Evolutionary conservation across 768 basidiomycete genomes (phyloP), one percentile per base, ranked within the genome.

Genomic region (Suillus tomentosus): DNA sequence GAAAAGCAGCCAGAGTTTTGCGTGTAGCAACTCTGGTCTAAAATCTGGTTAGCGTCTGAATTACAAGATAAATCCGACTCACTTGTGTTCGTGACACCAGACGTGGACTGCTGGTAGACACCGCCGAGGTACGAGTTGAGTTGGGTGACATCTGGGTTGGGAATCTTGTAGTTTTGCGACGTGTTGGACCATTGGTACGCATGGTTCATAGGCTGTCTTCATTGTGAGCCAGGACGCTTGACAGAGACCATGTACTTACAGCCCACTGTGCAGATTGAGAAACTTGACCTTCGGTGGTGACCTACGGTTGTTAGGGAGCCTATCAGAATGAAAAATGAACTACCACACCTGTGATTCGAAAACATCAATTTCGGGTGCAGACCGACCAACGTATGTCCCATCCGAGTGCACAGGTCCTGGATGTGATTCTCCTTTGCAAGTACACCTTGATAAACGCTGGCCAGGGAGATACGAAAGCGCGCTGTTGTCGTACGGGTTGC

Each of bases 301-400:
- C n/a, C 77, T 79, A 40, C 40, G 73, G 76, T 62, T 63, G 56
- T 60, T 63, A 13, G 54, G 65, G 22, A 57, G 55, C 37, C 31
- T 62, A n/a, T 17, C 24, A 36, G 34, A 15, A 43, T 59, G 2
- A 50, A 62, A 61, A 5, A 43, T 45, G 40, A 47, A 8, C 27
- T 19, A 48, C 60, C 73, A 76, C 63, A 87, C 89, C 77, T 88
- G 87, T 8, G 94, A 90, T 79, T 96, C 95, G 71, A 96, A 88
- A 36, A 95, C 80, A 80, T 96, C 95, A 48, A 96, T 95, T 76
- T 96, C 95, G 2, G 94, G 94, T 5, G 94, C 91, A 36, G 89
- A 74, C 57, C 95, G 85, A 13, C 94, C 95, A 27, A 90, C 86
- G 70, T 86, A 95, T 3, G 88, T 82, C 37, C 94, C 94, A 67